Percentiles rank a stretch among this genome's conserved stretches.
phyloP scores from a whole-genome alignment of 345 rosid species.

The Gossypium stocksii region DNA sequence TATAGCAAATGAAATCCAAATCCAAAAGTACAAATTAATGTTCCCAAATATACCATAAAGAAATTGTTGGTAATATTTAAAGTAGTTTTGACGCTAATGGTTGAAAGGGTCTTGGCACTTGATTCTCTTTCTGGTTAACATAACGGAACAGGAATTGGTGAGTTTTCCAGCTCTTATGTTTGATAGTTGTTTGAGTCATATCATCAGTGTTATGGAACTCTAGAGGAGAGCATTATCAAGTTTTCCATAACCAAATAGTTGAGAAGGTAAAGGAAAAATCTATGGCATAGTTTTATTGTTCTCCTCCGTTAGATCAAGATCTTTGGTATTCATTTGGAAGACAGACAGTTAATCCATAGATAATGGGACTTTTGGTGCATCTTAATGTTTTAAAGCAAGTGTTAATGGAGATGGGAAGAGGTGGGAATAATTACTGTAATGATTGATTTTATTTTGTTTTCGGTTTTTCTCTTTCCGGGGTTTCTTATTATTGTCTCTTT shows the following conservation, averaged over 20 bases:
- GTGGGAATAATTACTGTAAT: neutral
- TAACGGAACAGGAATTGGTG: neutral
- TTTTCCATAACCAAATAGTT: neutral
- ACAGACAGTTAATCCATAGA: neutral
- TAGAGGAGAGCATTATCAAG: neutral
- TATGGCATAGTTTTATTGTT: neutral
- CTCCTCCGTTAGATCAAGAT: neutral
- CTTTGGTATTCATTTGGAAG: neutral
- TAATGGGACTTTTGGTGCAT: neutral
- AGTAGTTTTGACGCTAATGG: neutral
- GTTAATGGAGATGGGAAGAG: neutral
- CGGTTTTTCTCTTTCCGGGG: neutral
- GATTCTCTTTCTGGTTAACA: neutral
- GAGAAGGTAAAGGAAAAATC: neutral
- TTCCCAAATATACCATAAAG: too few relatives aligned
- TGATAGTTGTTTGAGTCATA: neutral
- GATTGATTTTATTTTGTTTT: neutral
- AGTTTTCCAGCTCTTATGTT: neutral
- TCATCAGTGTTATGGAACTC: neutral
- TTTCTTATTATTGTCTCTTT: constrained; percentile 3
- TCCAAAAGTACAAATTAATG: too few relatives aligned
- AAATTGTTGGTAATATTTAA: neutral
- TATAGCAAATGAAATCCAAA: too few relatives aligned
- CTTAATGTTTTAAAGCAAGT: neutral
- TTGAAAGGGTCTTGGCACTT: neutral